Base-by-base conservation (phyloP, 1,139 yeast species). In the Protomyces inouyei region DNA sequence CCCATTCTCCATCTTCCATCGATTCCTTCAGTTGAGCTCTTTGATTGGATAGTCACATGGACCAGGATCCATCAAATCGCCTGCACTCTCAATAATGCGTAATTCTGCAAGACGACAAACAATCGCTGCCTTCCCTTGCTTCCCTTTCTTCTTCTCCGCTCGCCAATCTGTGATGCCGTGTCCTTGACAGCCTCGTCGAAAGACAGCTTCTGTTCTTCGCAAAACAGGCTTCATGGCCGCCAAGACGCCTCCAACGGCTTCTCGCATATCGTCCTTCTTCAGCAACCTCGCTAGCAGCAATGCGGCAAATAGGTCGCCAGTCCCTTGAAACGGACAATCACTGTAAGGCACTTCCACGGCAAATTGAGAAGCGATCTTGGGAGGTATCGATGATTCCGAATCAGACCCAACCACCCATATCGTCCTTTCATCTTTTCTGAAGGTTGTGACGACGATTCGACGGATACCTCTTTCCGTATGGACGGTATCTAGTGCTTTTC, bases 271-370 rank as follows among this genome's bases (percentile, higher is more conserved):
- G 18, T 32, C 54, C 38, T 54, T 54, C 9, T 45, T n/a, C 51
- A 55, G 9, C 10, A 45, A 12, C 28, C 55, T 48, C 9, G 55
- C 67, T 18, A 65, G 28, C 38, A 66, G 53, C 16, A 66, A 64
- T 6, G 96, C 95, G 0, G 95, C 83, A 73, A 93, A 90, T 53
- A 93, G 77, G 71, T 93, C 98, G 1, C 98, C 98, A 3, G 93
- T 91, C 0, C 98, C 98, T 1, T 95, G 87, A 74, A 92, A 92
- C 68, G 86, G 86, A 1, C 92, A 86, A 56, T 85, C 80, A 63
- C 89, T 82, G 52, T 65, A 67, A n/a, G 86, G 84, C 18, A 85
- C 78, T 70, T 79, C 74, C 74, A 82, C 81, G 73, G 76, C 77
- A 65, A 77, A 76, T 28, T 28, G 32, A 28, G 32, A 1, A n/a